phyloP scores from a whole-genome alignment of 805 yeast species.

The Metschnikowia aberdeeniae region DNA sequence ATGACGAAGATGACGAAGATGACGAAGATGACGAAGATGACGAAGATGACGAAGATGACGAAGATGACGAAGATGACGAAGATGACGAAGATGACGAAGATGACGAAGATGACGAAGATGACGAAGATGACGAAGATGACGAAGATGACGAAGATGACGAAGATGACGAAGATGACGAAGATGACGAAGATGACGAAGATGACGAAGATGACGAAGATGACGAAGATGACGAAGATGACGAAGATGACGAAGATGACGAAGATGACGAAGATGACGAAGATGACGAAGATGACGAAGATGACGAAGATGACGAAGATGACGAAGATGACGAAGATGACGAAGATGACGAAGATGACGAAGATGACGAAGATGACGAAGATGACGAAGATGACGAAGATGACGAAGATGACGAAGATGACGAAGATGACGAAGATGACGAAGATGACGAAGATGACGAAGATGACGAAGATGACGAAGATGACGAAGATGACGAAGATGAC shows the following conservation, averaged over 20 bases:
- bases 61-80: constrained; percentile 8
- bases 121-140: constrained; percentile 9
- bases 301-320: constrained; percentile 11
- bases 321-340: constrained; percentile 9
- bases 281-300: constrained; percentile 12
- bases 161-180: constrained; percentile 9
- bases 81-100: constrained; percentile 8
- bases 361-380: constrained; percentile 7
- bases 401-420: constrained; percentile 7
- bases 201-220: constrained; percentile 18
- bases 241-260: constrained; percentile 3
- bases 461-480: constrained; percentile 1
- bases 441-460: constrained; percentile 15
- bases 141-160: constrained; percentile 7
- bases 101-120: constrained; percentile 7
- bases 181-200: constrained; percentile 5
- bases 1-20: constrained; percentile 11
- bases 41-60: constrained; percentile 2
- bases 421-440: constrained; percentile 17
- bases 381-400: constrained; percentile 8
- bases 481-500: constrained; percentile 6
- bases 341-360: constrained; percentile 2
- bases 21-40: constrained; percentile 9
- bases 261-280: constrained; percentile 7
- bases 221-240: constrained; percentile 5